Conservation (phyloP, 495 filamentous ascomycete genomes). For the Penicillium fimorum region DNA sequence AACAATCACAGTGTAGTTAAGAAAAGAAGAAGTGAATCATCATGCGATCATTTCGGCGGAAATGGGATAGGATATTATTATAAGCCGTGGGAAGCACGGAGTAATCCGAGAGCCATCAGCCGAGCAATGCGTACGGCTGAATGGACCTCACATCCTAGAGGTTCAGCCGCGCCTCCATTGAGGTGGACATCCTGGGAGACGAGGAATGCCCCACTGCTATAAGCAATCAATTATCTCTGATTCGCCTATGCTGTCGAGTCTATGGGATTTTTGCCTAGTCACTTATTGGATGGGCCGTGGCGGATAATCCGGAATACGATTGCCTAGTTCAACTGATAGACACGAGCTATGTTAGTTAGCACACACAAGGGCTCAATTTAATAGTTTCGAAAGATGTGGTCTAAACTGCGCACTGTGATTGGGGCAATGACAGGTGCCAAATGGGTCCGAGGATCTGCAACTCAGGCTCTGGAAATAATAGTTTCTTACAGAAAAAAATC, state of each 20-base stretch:
- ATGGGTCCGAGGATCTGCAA: constrained; percentile 2
- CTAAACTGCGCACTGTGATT: not conserved
- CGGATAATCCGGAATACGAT: not conserved
- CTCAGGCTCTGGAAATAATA: not conserved
- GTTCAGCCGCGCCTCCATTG: constrained; percentile 12
- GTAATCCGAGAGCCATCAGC: constrained; percentile 12
- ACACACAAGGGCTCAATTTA: not conserved
- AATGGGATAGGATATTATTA: constrained; percentile 18
- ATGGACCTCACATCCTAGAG: constrained; percentile 6
- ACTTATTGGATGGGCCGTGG: not conserved
- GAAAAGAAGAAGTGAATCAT: constrained; percentile 4
- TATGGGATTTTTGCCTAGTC: not conserved
- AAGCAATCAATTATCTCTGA: constrained; percentile 17
- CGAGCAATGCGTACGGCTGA: constrained; percentile 20
- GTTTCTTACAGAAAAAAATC: not conserved
- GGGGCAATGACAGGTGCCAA: constrained; percentile 2
- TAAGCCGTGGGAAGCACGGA: constrained; percentile 8
- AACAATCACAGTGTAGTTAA: not conserved
- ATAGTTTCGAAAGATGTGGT: not conserved
- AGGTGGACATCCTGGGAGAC: constrained; percentile 10
- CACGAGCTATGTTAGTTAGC: not conserved
- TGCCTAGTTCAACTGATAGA: not conserved
- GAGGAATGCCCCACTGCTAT: constrained; percentile 19
- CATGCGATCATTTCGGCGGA: constrained; percentile 17
- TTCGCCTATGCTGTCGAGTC: constrained; percentile 18